Evolutionary conservation across 352 stramenopile species (phyloP).

Genomic region (Phytopythium ostracodes): DNA sequence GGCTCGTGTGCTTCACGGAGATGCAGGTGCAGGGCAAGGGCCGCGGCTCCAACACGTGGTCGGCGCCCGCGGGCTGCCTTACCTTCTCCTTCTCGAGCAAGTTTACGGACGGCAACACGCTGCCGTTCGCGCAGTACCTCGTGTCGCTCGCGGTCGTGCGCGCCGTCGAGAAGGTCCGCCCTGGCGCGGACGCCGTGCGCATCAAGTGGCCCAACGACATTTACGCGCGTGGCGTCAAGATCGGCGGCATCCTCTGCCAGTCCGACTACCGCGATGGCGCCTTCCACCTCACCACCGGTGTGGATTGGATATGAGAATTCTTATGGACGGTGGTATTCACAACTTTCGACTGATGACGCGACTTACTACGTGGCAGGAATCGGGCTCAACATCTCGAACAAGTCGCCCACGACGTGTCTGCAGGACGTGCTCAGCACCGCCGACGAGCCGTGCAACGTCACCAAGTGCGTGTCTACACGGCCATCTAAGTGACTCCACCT

Average conservation of each 20-base stretch:
- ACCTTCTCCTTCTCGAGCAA: constrained; percentile 89
- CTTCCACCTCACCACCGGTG: constrained; percentile 85
- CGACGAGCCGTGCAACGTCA: constrained; percentile 53
- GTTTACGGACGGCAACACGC: constrained; percentile 70
- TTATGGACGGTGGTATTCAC: too few relatives aligned
- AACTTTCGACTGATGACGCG: too few relatives aligned
- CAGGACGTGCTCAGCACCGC: constrained; percentile 74
- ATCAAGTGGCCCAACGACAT: constrained; percentile 95
- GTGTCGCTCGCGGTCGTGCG: constrained; percentile 85
- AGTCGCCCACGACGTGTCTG: constrained; percentile 80
- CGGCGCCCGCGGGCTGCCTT: constrained; percentile 84
- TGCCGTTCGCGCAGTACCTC: constrained; percentile 90
- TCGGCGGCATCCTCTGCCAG: constrained; percentile 88
- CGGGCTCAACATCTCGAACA: constrained; percentile 90
- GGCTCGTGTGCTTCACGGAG: constrained; percentile 79
- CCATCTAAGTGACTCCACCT: neutral
- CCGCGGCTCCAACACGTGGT: constrained; percentile 84
- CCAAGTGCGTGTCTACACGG: constrained; percentile 73
- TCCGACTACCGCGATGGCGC: constrained; percentile 75
- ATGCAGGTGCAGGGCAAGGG: constrained; percentile 76
- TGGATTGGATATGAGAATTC: neutral
- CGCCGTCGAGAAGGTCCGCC: constrained; percentile 63
- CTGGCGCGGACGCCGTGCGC: constrained; percentile 47
- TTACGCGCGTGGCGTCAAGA: constrained; percentile 87
- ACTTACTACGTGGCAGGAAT: constrained; percentile 47